A percentile compares a stretch with the other conserved stretches of the same genome.
phyloP scores from a whole-genome alignment of 1,284 basidiomycete species.

The Leccinum pachyderme region DNA sequence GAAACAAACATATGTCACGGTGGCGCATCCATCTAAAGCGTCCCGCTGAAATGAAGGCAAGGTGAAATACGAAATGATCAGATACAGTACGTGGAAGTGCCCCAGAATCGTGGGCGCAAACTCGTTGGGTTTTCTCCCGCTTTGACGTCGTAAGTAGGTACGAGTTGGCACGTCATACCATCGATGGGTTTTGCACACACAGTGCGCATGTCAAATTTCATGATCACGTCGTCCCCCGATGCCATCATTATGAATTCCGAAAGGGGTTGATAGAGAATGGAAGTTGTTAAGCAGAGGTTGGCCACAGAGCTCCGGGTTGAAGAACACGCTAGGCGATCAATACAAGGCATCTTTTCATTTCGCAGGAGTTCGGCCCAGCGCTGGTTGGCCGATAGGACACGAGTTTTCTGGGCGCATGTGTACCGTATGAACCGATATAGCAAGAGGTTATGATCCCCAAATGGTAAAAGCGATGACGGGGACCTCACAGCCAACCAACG shows the following conservation, averaged over 20 bases:
- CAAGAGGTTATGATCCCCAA: constrained; percentile 10
- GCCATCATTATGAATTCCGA: constrained; percentile 18
- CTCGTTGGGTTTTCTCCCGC: not conserved
- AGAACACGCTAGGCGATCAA: constrained; percentile 20
- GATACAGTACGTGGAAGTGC: not conserved
- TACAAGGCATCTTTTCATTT: constrained; percentile 29
- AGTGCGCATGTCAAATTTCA: constrained; percentile 10
- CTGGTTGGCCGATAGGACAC: constrained; percentile 13
- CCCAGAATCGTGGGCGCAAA: constrained; percentile 6
- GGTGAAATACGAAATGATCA: not conserved
- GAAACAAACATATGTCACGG: constrained; percentile 1
- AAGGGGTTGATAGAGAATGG: constrained; percentile 26
- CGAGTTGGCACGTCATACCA: not conserved
- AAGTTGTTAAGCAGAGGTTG: constrained; percentile 9
- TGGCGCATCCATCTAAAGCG: not conserved
- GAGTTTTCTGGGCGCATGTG: constrained; percentile 16
- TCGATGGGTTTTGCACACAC: not conserved
- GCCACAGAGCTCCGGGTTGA: constrained; percentile 4
- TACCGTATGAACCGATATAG: constrained; percentile 4
- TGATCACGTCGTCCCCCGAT: constrained; percentile 15
- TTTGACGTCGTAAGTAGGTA: not conserved
- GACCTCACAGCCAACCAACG: constrained; percentile 14
- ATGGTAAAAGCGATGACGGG: constrained; percentile 23
- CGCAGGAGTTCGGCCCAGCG: not conserved
- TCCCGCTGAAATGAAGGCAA: constrained; percentile 6